Percentiles rank a stretch among this genome's conserved stretches.
phyloP scores from a whole-genome alignment of 441 rosid species.

The Mallotus japonicus region DNA sequence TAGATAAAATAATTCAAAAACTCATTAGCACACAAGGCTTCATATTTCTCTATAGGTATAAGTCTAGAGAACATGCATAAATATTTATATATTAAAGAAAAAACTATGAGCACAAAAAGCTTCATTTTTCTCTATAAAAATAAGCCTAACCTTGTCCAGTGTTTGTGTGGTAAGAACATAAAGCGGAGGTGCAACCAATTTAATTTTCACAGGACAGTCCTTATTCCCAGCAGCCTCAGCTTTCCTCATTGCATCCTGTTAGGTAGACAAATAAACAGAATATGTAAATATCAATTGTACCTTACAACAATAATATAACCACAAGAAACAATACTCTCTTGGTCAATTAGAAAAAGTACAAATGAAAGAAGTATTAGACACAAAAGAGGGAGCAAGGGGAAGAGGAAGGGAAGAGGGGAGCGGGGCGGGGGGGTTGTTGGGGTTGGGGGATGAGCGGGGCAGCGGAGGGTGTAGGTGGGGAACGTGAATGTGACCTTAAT shows the following conservation, averaged over 20 bases:
- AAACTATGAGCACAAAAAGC: not conserved
- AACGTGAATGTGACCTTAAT: conserved; percentile 56
- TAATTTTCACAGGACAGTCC: conserved; percentile 91
- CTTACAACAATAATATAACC: not conserved
- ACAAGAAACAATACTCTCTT: not conserved
- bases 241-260: conserved; percentile 87
- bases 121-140: not conserved
- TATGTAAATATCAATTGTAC: conserved; percentile 7
- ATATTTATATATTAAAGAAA: not conserved
- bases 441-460: no score
- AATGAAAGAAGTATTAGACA: not conserved
- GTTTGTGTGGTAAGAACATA: conserved; percentile 97
- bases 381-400: not conserved
- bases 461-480: not conserved
- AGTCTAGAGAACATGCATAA: no score
- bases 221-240: conserved; percentile 95
- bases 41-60: no score
- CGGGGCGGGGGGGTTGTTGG: no score
- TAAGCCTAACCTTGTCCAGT: conserved; percentile 74
- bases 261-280: conserved; percentile 14
- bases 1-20: no score
- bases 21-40: no score
- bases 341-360: not conserved
- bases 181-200: conserved; percentile 95
- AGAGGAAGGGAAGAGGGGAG: no score